Evolutionary conservation across 2,329 filamentous ascomycete genomes (phyloP).

Genomic region (Arthrobotrys conoides): DNA sequence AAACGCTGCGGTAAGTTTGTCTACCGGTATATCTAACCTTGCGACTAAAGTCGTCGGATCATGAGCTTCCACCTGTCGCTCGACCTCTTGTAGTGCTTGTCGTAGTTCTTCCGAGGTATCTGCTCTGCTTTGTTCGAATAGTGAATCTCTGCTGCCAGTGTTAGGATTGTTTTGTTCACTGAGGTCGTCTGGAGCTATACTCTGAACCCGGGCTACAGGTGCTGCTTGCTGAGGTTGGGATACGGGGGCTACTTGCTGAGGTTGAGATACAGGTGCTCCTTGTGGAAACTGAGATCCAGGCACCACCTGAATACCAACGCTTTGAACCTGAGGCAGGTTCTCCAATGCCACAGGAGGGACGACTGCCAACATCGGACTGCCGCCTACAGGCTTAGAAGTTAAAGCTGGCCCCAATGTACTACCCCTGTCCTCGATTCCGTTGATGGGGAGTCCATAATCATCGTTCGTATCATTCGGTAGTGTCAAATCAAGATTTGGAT

Average conservation of each 20-base stretch:
- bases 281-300: neutral
- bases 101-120: neutral
- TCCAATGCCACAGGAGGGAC: neutral
- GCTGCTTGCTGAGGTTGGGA: neutral
- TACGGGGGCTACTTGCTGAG: neutral
- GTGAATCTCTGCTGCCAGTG: neutral
- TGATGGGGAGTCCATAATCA: neutral
- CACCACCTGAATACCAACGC: too few relatives aligned
- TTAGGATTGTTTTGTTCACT: neutral
- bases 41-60: neutral
- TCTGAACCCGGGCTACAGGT: neutral
- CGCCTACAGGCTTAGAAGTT: neutral
- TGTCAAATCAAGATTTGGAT: neutral
- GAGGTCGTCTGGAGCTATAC: neutral
- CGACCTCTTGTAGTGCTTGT: neutral
- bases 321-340: too few relatives aligned
- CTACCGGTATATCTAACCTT: neutral
- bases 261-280: neutral
- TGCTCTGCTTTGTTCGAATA: neutral
- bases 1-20: slow-evolving; percentile 9
- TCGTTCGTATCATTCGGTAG: neutral
- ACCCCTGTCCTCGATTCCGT: neutral
- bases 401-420: neutral
- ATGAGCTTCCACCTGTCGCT: neutral
- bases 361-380: neutral